Base-by-base conservation (phyloP, 1,284 basidiomycete genomes). In the Meripilus lineatus region DNA sequence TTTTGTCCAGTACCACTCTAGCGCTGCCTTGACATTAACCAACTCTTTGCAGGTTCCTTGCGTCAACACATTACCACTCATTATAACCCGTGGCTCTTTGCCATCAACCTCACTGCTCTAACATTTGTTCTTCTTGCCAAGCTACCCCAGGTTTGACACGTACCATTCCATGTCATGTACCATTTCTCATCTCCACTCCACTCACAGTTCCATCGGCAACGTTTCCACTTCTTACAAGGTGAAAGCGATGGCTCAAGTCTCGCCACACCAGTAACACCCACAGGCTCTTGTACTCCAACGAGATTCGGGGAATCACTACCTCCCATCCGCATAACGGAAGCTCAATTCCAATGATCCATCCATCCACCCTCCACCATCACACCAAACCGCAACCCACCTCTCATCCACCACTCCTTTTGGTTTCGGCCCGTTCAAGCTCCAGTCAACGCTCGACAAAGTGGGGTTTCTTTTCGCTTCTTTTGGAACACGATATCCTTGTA, bases 41-140 rank as follows among this genome's bases (percentile, higher is more conserved):
- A 26, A 22, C 33, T n/a, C 15, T 20, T 35, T 42, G 18, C 55
- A 96, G 94, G 26, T 99, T 99, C 70, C 77, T 99, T 38, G 82
- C 92, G 43, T 98, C 95, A 18, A 99, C 96, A 0, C 95, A 99
- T 64, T 99, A 98, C n/a, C 72, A 97, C 95, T 38, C 88, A 93
- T 59, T 95, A 95, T 61, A 83, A 96, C 56, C 92, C 91, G 17
- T 89, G 85, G 75, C 64, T 96, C 32, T 99, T 99, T 62, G 83
- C 88, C 18, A 72, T 99, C 60, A 99, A 99, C 63, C 77, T 99
- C 52, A 74, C 82, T 2, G 89, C 91, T 1, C 77, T 96, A 23
- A 70, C 95, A 26, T 70, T 92, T 42, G 84, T 92, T 43, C 79
- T 99, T 39, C 85, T 98, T 57, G 94, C 96, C 36, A 99, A 99